Evolutionary conservation across 352 stramenopile species (phyloP).

Genomic region (Phytophthora podocarpi): DNA sequence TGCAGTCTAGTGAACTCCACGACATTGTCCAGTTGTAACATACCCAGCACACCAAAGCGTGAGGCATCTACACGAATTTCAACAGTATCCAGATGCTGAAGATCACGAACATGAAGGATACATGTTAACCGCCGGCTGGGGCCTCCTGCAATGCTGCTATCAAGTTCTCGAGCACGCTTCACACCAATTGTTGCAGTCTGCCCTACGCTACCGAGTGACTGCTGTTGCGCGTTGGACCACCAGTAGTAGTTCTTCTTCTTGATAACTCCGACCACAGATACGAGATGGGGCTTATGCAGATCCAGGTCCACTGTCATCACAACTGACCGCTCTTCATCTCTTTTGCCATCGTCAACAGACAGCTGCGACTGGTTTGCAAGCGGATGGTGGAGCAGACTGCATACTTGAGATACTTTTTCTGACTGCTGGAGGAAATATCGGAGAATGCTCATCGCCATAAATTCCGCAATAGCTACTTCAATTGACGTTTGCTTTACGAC

Average conservation of each 20-base stretch:
- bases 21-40: slow-evolving; percentile 35
- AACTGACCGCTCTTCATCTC: not conserved
- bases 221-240: slow-evolving; percentile 8
- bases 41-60: slow-evolving; percentile 42
- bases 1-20: slow-evolving; percentile 66
- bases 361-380: slow-evolving; percentile 13
- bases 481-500: slow-evolving; percentile 7
- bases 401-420: slow-evolving; percentile 32
- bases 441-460: slow-evolving; percentile 29
- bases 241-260: slow-evolving; percentile 41
- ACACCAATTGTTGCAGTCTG: slow-evolving; percentile 12
- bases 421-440: slow-evolving; percentile 20
- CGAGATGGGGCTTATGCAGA: slow-evolving; percentile 41
- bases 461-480: slow-evolving; percentile 13
- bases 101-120: slow-evolving; percentile 47
- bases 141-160: not conserved
- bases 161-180: slow-evolving; percentile 6
- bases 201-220: not conserved
- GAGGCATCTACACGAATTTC: slow-evolving; percentile 53
- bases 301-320: slow-evolving; percentile 16
- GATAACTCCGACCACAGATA: slow-evolving; percentile 43
- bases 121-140: slow-evolving; percentile 30
- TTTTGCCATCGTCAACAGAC: not conserved
- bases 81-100: slow-evolving; percentile 47
- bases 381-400: slow-evolving; percentile 29